Base-by-base conservation (phyloP, 2,329 filamentous ascomycete genomes). In the Elsinoe arachidis region DNA sequence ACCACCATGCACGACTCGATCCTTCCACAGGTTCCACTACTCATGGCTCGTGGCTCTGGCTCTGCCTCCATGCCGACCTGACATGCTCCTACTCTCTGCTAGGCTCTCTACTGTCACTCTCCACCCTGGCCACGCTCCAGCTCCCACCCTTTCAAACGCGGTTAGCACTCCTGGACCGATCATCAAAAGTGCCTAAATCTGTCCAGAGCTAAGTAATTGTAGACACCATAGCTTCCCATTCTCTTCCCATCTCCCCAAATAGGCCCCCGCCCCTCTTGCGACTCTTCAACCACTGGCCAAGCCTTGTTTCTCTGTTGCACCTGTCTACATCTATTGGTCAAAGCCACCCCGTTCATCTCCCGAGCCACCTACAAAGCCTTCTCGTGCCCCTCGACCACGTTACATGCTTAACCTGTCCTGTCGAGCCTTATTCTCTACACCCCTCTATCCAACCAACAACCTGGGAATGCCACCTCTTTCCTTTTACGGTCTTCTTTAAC, bases 391-490 rank as follows among this genome's bases (percentile, higher is more conserved):
- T 53, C 49, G 14, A 38, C 26, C 34, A 53, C 49, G 33, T 35
- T 53, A 38, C 35, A 38, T 37, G 15, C 33, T 53, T 19, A 21
- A 53, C 49, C 19, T 38, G 33, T 39, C 38, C 11, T 26, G 12
- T 23, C 30, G 49, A 53, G 49, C 49, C 49, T 53, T 9, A 12
- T 15, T 34, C 38, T 30, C 49, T 33, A 37, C 17, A 21, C 49
- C 34, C 7, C 15, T 33, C 33, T 30, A 23, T 33, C 30, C 30
- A 34, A 12, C 34, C 49, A 34, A 37, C 38, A 53, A 37, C 17
- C n/a, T 46, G 41, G 41, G 33, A 38, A 53, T 53, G 49, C 49
- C 49, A 53, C 49, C 49, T 53, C 49, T 53, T 53, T 53, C 49
- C 49, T 39, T 53, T 53, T 53, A 15, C 19, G 49, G 33, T 15